These are phyloP conservation scores for Fusarium humuli DNA, from an alignment of 2,329 filamentous ascomycete genomes.

Conservation along the genomic window DNA sequence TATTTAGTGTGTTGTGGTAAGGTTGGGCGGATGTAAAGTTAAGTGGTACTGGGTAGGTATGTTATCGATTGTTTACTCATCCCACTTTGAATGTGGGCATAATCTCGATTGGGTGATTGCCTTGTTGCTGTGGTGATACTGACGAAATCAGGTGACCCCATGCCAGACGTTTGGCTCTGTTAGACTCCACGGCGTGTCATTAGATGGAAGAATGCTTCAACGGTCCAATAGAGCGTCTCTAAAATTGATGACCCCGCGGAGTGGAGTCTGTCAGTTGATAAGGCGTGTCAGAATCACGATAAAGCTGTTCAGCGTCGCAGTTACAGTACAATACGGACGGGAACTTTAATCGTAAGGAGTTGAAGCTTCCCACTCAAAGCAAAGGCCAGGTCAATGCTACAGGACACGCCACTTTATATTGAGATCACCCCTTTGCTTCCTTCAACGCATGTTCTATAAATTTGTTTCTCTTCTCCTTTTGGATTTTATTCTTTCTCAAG, in stretches of 20 bases:
- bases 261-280: conserved; percentile 37
- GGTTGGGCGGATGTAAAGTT: conserved; percentile 5
- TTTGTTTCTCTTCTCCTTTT: conserved; percentile 1
- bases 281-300: conserved; percentile 35
- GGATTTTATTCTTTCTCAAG: neutral
- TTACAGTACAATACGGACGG: neutral
- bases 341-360: conserved; percentile 24
- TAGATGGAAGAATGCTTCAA: neutral
- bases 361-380: conserved; percentile 35
- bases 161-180: neutral
- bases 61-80: conserved; percentile 44
- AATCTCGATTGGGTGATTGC: neutral
- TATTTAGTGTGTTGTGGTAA: conserved; percentile 26
- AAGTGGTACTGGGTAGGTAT: conserved; percentile 20
- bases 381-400: conserved; percentile 22
- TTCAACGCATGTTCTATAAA: conserved; percentile 6
- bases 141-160: conserved; percentile 38
- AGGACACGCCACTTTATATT: conserved; percentile 39
- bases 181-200: conserved; percentile 25
- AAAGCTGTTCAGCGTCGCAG: conserved; percentile 39
- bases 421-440: conserved; percentile 22
- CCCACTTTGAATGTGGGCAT: conserved; percentile 25
- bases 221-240: conserved; percentile 30
- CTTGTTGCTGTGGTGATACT: conserved; percentile 20
- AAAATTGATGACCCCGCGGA: conserved; percentile 40